Conservation (phyloP, 2,329 filamentous ascomycete species). For the Aspergillaceae sp. region DNA sequence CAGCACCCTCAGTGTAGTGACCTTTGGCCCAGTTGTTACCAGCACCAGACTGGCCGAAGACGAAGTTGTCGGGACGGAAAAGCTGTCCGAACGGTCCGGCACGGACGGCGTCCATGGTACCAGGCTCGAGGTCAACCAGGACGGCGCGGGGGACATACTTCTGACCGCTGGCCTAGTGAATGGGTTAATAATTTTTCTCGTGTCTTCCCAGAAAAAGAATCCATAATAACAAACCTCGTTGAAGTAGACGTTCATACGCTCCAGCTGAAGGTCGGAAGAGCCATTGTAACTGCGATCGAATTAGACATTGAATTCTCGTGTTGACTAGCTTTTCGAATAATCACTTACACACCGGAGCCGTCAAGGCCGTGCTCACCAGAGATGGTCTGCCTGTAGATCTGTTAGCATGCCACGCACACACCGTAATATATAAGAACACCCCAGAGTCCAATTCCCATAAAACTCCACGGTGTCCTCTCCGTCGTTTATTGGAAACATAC, state of each 20-base stretch:
- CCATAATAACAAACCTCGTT: constrained; percentile 57
- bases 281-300: constrained; percentile 70
- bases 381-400: constrained; percentile 59
- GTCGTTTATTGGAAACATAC: constrained; percentile 42
- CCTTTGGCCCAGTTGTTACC: constrained; percentile 99
- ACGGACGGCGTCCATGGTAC: constrained; percentile 99
- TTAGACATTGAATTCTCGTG: constrained; percentile 14
- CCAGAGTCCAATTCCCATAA: too few relatives aligned
- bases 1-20: constrained; percentile 99
- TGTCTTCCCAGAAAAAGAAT: background rate
- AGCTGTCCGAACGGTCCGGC: constrained; percentile 97
- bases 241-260: constrained; percentile 99
- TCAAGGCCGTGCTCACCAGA: constrained; percentile 94
- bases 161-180: constrained; percentile 58
- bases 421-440: too few relatives aligned
- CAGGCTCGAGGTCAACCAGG: constrained; percentile 97
- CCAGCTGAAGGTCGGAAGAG: constrained; percentile 95
- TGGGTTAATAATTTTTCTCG: too few relatives aligned
- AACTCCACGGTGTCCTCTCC: background rate
- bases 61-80: constrained; percentile 99
- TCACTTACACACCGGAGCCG: constrained; percentile 82
- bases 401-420: constrained; percentile 29
- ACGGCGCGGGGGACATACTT: constrained; percentile 99
- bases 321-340: constrained; percentile 4
- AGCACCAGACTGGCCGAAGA: constrained; percentile 98